Conservation (phyloP, 176 grass and related monocot genomes). For the Puccinellia tenuiflora region DNA sequence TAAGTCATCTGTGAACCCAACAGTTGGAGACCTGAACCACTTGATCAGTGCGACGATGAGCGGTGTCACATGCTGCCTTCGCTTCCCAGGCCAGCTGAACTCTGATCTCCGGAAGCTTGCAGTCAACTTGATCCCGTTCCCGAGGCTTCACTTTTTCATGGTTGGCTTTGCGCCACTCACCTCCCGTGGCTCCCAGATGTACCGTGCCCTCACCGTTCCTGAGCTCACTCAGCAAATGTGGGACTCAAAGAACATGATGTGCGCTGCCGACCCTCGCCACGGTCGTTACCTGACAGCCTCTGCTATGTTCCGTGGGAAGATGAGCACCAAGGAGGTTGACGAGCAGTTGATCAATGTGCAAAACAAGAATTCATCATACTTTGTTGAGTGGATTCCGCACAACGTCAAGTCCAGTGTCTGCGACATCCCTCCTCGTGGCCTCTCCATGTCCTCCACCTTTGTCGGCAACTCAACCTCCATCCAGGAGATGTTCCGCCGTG, state of each 20-base stretch:
- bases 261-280: neutral
- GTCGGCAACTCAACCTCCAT: constrained; percentile 88
- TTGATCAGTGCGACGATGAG: constrained; percentile 87
- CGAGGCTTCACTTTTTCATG: constrained; percentile 90
- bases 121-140: constrained; percentile 87
- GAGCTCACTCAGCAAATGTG: constrained; percentile 97
- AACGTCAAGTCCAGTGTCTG: constrained; percentile 88
- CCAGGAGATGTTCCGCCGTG: constrained; percentile 91
- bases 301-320: constrained; percentile 81
- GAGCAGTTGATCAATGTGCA: constrained; percentile 64
- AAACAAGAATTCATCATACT: constrained; percentile 93
- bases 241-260: constrained; percentile 81
- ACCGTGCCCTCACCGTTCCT: constrained; percentile 78
- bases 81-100: constrained; percentile 86
- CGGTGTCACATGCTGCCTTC: constrained; percentile 88
- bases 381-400: constrained; percentile 27
- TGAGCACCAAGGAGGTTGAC: constrained; percentile 6
- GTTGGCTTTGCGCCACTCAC: constrained; percentile 88
- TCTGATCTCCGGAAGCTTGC: constrained; percentile 89
- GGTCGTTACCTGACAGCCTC: constrained; percentile 57
- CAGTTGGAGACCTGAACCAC: constrained; percentile 92
- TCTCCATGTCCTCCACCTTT: constrained; percentile 85
- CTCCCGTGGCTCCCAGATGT: constrained; percentile 83
- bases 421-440: constrained; percentile 67
- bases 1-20: neutral